These are phyloP conservation scores for Lecanicillium sp. DNA, from an alignment of 2,329 filamentous ascomycete genomes.

Conservation along the genomic window DNA sequence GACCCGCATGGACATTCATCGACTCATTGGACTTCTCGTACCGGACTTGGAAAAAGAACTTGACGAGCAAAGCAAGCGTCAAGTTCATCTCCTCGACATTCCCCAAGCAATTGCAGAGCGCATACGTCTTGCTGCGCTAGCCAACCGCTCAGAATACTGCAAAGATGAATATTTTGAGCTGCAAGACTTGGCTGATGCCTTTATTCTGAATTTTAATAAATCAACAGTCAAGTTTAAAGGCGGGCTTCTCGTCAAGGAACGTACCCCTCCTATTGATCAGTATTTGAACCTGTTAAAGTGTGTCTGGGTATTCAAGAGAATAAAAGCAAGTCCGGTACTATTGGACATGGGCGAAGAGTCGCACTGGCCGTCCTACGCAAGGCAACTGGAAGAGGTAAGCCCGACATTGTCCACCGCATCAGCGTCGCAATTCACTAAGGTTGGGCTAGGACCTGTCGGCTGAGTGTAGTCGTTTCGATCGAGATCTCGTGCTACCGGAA, in stretches of 20 bases:
- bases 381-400: too few species aligned
- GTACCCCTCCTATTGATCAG: slow-evolving; percentile 3
- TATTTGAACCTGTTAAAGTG: slow-evolving; percentile 16
- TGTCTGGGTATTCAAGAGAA: slow-evolving; percentile 11
- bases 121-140: not conserved
- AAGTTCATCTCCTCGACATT: not conserved
- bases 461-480: too few species aligned
- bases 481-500: too few species aligned
- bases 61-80: too few species aligned
- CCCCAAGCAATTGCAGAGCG: not conserved
- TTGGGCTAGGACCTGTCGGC: too few species aligned
- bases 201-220: slow-evolving; percentile 12
- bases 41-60: slow-evolving; percentile 17
- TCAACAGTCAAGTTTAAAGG: slow-evolving; percentile 11
- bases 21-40: too few species aligned
- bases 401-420: too few species aligned
- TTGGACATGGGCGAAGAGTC: slow-evolving; percentile 5
- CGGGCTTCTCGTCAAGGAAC: slow-evolving; percentile 12
- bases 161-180: slow-evolving; percentile 5
- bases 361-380: slow-evolving; percentile 18
- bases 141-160: not conserved
- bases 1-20: slow-evolving; percentile 14
- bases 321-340: not conserved
- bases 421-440: too few species aligned
- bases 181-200: slow-evolving; percentile 13